Percentiles rank a stretch among this genome's conserved stretches.
Evolutionary conservation across 139 green algal genomes (phyloP).

Genomic region (Closterium sp.): DNA sequence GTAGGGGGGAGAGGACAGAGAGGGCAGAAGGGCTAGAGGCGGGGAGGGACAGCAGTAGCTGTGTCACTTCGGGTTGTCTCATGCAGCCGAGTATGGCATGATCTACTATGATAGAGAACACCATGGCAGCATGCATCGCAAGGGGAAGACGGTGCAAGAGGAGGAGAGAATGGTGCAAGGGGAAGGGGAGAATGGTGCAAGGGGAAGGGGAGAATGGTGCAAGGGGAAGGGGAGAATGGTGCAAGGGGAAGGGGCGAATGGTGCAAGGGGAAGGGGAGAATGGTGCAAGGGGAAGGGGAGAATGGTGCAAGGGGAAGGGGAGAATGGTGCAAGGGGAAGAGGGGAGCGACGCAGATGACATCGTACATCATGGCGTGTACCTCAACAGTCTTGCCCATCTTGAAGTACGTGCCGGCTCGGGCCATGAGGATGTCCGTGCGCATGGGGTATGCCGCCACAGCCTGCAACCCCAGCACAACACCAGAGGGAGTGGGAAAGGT

Average conservation of each 20-base stretch:
- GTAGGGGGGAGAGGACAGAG: neutral
- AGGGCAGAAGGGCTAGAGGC: neutral
- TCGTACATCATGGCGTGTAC: neutral
- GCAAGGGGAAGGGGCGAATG: too few relatives aligned
- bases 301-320: too few relatives aligned
- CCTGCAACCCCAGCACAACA: neutral
- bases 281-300: too few relatives aligned
- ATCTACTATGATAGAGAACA: neutral
- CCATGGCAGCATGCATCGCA: neutral
- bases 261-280: too few relatives aligned
- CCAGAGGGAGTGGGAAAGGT: neutral
- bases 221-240: too few relatives aligned
- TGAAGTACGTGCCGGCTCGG: neutral
- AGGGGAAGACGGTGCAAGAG: too few relatives aligned
- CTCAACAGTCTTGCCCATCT: neutral
- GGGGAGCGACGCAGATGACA: too few relatives aligned
- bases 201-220: too few relatives aligned
- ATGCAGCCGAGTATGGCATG: too few relatives aligned
- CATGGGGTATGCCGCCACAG: neutral
- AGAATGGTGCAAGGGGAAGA: too few relatives aligned
- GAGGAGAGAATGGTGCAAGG: too few relatives aligned
- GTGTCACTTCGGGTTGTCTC: neutral
- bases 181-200: too few relatives aligned
- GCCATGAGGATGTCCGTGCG: neutral
- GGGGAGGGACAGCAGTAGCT: neutral